Evolutionary conservation across 441 rosid genomes (phyloP), one percentile per base, ranked within the genome.

Genomic region (Erodium moschatum): DNA sequence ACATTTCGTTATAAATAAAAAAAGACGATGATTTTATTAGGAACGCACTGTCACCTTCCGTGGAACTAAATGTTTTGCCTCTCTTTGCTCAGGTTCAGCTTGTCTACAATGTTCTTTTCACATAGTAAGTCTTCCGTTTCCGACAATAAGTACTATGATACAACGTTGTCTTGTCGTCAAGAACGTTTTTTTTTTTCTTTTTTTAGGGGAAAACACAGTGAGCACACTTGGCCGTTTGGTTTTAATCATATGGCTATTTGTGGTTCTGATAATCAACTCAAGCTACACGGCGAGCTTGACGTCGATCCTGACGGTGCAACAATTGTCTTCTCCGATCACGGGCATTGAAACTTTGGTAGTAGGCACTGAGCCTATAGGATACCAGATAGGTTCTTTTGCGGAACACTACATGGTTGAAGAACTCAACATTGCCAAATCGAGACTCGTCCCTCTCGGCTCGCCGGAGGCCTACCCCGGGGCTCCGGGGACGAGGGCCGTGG

Each of bases 71-170:
- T 35, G 40, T 35, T 35, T 35, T 35, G 40, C 8, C 1, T 35
- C 40, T 35, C 40, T 35, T 35, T 35, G 40, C 40, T 7, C 40
- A 35, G 40, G 40, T 92, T 90, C 76, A 90, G 94, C 81, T 90
- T 92, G 76, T 92, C 98, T 58, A 92, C 97, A 40, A 85, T 86
- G 87, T 92, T 92, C 85, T 90, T 85, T 42, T 77, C 96, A 12
- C 97, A 92, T 50, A 87, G 98, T 90, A 85, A 89, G 97, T 31
- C 35, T 8, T 44, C 15, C 50, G 1, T 11, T 44, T 44, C 56
- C 24, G 63, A 70, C 13, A 42, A 1, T 7, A n/a, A n/a, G 31
- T 29, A 29, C 3, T 35, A 35, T 35, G 40, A 35, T 35, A 35
- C 38, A 5, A 33, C 6, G 38, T 29, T 29, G 33, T 29, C 2